These are phyloP conservation scores for Primulina huaijiensis DNA, from an alignment of 257 asterid genomes.

Conservation along the genomic window DNA sequence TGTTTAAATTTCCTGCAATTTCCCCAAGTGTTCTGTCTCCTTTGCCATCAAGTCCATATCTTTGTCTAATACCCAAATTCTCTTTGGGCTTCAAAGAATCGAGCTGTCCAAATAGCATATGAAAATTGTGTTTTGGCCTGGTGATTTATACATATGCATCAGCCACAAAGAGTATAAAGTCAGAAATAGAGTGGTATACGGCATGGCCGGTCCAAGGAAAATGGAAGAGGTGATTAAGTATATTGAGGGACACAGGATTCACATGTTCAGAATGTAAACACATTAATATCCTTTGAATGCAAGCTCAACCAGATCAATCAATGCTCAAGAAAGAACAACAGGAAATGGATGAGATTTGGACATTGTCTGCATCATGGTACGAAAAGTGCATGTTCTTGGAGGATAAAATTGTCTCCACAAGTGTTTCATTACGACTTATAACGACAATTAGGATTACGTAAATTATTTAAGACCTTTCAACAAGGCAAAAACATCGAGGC, in stretches of 20 bases:
- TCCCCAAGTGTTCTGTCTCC: constrained; percentile 94
- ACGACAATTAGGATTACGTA: too few relatives aligned
- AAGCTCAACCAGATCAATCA: background rate
- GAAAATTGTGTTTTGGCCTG: background rate
- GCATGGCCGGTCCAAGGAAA: background rate
- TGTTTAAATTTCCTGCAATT: constrained; percentile 86
- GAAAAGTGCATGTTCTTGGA: background rate
- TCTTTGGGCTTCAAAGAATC: constrained; percentile 98
- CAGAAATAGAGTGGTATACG: background rate
- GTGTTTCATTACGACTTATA: too few relatives aligned
- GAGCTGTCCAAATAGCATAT: constrained; percentile 45
- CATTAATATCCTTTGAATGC: background rate
- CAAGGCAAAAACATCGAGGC: background rate
- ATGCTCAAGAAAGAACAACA: background rate
- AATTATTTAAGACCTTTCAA: background rate
- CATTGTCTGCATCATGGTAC: background rate
- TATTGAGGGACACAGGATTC: too few relatives aligned
- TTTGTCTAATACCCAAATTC: constrained; percentile 88
- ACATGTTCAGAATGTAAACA: background rate
- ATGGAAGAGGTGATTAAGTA: background rate
- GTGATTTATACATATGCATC: background rate
- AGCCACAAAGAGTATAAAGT: background rate
- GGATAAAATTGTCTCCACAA: too few relatives aligned
- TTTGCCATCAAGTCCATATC: constrained; percentile 90
- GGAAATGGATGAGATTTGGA: background rate